Conservation (phyloP, 2,329 filamentous ascomycete genomes). For the Nothomitra cinnamomea region DNA sequence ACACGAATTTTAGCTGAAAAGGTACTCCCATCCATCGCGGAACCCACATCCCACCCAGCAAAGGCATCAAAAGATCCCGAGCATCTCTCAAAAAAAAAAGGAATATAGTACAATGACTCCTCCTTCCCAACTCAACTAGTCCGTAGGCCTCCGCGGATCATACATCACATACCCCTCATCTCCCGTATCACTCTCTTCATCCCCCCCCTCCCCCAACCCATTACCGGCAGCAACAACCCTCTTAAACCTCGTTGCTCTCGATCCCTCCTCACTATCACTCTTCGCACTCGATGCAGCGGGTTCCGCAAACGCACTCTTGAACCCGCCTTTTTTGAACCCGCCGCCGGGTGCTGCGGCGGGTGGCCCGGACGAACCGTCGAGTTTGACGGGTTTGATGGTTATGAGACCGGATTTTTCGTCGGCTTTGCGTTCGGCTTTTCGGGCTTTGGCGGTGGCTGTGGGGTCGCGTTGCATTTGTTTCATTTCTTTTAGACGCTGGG, state of each 20-base stretch:
- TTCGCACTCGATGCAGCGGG: background rate
- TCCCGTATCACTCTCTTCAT: conserved; percentile 9
- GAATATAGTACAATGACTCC: no score
- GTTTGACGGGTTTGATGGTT: conserved; percentile 37
- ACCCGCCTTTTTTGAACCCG: conserved; percentile 64
- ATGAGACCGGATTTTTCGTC: conserved; percentile 46
- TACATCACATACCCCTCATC: conserved; percentile 8
- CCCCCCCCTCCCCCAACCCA: background rate
- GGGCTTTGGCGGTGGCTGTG: conserved; percentile 43
- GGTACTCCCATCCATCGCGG: no score
- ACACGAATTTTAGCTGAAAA: no score
- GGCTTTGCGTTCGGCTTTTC: conserved; percentile 44
- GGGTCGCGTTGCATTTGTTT: conserved; percentile 65
- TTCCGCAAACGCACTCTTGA: conserved; percentile 53
- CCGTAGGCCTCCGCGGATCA: conserved; percentile 5
- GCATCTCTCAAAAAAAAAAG: no score
- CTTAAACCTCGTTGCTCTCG: conserved; percentile 3
- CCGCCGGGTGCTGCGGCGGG: conserved; percentile 15
- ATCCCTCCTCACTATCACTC: background rate
- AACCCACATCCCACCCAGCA: no score
- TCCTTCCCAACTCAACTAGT: background rate
- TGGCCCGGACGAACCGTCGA: conserved; percentile 21
- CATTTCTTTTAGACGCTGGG: conserved; percentile 61
- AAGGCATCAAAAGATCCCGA: no score
- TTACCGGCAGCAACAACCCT: background rate